phyloP scores from a whole-genome alignment of 2,329 filamentous ascomycete species.

The Thelonectria blattea region DNA sequence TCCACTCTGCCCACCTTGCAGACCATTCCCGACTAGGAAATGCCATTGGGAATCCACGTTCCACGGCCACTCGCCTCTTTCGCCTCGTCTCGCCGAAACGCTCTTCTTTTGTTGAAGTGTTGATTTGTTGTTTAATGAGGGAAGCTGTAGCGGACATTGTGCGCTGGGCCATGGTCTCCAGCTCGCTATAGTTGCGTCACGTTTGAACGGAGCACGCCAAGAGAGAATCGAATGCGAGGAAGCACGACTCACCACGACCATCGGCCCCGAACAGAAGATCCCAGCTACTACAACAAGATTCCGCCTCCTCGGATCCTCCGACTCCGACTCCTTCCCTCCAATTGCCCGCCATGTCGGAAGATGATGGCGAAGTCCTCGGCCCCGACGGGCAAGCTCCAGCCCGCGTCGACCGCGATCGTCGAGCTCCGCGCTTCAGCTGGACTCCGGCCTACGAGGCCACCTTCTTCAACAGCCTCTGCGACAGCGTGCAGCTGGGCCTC shows the following conservation, averaged over 20 bases:
- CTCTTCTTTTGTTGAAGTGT: not conserved
- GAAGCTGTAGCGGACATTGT: not conserved
- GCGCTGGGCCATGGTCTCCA: not conserved
- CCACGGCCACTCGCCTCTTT: slow-evolving; percentile 4
- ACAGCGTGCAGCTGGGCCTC: slow-evolving; percentile 63
- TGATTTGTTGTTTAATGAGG: not conserved
- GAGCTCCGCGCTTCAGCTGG: slow-evolving; percentile 65
- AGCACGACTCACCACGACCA: not conserved
- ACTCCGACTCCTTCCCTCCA: not conserved
- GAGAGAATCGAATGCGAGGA: not conserved
- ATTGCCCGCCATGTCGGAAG: slow-evolving; percentile 44
- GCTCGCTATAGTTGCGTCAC: not conserved
- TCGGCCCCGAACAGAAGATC: not conserved
- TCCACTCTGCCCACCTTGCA: slow-evolving; percentile 33
- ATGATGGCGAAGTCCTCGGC: slow-evolving; percentile 46
- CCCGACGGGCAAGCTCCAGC: slow-evolving; percentile 43
- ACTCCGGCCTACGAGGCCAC: slow-evolving; percentile 64
- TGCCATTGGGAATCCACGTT: slow-evolving; percentile 22
- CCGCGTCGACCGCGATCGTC: slow-evolving; percentile 48
- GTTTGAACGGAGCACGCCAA: not conserved
- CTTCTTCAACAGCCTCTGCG: slow-evolving; percentile 66
- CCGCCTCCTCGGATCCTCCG: not conserved
- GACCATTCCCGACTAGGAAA: slow-evolving; percentile 29
- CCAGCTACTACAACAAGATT: not conserved
- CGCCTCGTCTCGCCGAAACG: slow-evolving; percentile 12